Evolutionary conservation across 2,329 filamentous ascomycete genomes (phyloP), one percentile per base, ranked within the genome.

Genomic region (Shiraia bambusicola): DNA sequence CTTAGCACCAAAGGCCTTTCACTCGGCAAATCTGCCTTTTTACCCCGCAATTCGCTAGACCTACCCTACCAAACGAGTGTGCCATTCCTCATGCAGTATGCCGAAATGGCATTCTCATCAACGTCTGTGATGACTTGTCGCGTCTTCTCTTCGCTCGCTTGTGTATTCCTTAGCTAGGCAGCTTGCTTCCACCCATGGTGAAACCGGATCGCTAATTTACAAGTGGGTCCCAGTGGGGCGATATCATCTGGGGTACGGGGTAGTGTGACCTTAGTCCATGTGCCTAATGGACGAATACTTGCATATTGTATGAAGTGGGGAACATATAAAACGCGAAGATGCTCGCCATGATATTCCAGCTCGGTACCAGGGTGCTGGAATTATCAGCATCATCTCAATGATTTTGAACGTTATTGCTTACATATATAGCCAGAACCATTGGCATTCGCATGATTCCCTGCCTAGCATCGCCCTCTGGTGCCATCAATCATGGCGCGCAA

Each of bases 401-500:
- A 22, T 22, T 34, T 14, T 27, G 10, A 27, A 13, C 24, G n/a
- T 14, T 26, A n/a, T 10, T 30, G 15, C 24, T 28, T 29, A 19
- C 11, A 9, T 13, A 22, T 25, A 37, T 25, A 16, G 10, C 17
- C 8, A 30, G 4, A 28, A 9, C 28, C 11, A 11, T 30, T 17
- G 3, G 7, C 33, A 27, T 19, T 24, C 19, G 4, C 19, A 22
- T 22, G 8, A 4, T 34, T 15, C 13, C 17, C 15, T 13, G 10
- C 17, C 16, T 9, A 5, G 19, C n/a, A 16, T 12, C 3, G 15
- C 19, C 5, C 28, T 14, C 11, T 40, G 19, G 7, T 15, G 5
- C 15, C 17, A 29, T 15, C 33, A 40, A 24, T 10, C 30, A 71
- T 79, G 72, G 68, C 69, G 22, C 70, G 70, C 31, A 73, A 70